Base-by-base conservation (phyloP, 1,284 basidiomycete species). In the Meripilus lineatus region DNA sequence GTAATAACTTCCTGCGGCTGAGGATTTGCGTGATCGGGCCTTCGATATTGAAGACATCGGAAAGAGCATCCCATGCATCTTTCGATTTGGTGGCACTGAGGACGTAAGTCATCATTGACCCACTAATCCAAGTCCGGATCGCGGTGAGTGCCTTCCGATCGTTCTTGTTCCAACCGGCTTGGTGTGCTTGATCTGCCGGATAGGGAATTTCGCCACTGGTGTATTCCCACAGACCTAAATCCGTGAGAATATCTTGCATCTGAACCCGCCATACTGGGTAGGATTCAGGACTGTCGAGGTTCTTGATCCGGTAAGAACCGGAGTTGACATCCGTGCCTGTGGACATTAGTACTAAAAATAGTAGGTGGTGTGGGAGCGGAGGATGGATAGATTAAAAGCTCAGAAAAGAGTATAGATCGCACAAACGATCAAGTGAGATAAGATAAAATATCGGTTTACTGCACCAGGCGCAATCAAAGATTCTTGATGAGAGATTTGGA, bases 241-340 rank as follows among this genome's bases (percentile, higher is more conserved):
- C 63, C 0, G 50, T 58, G 2, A n/a, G n/a, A n/a, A n/a, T n/a
- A n/a, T n/a, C n/a, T n/a, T n/a, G n/a, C n/a, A n/a, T n/a, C n/a
- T n/a, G 58, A 33, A 62, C 50, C 24, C 57, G 57, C 62, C 64
- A 67, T 32, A 57, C 45, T 6, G 41, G 24, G 38, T 56, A 66
- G 48, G 65, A 63, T 17, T 61, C 54, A 25, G 47, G 42, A 13
- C 66, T 58, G 8, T 51, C 46, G 1, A 68, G 54, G 7, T 49
- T 51, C 8, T 66, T 57, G 37, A 67, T 64, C 8, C 50, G 50
- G 47, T 60, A 61, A 20, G 25, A 18, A 23, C 32, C 38, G 3
- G 22, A 13, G 26, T 6, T 14, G 15, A 22, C 43, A 4, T n/a
- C 22, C 13, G 26, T 6, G 15, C 13, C 21, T 13, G n/a, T 38